Base-by-base conservation (phyloP, 2,329 filamentous ascomycete genomes). In the Epichloe brachyelytri region DNA sequence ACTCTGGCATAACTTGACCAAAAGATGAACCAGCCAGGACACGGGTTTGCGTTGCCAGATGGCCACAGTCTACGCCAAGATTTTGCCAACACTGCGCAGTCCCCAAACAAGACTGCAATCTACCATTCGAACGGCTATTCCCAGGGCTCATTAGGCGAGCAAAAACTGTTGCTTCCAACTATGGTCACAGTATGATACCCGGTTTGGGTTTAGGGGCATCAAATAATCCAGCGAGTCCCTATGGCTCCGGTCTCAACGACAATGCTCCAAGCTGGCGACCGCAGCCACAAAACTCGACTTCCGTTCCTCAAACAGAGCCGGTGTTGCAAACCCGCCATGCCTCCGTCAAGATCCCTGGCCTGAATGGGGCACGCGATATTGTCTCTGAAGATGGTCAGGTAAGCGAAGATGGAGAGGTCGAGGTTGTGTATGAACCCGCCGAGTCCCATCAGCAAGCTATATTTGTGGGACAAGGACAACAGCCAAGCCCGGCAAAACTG, bases 301-400 rank as follows among this genome's bases (percentile, higher is more conserved):
- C 10, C 10, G 10, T 14, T 17, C 38, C 48, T 1, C 43, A 39
- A 33, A 43, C 19, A 20, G 26, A 10, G 7, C 46, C 43, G 20
- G 15, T 8, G 26, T 30, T 30, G 17, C 43, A 50, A 30, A 40
- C 30, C 14, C 36, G 7, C 17, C 43, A 51, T 3, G 15, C 40
- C 1, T 20, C 46, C 14, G 44, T 50, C 26, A 48, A 53, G n/a
- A 45, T 50, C 17, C 53, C 38, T 26, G 53, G 51, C 26, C 50
- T 49, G 33, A 36, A 33, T 6, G 43, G 37, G 6, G 30, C n/a
- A 5, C 48, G 36, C 10, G 54, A 55, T 33, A 56, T 57, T 6
- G 59, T 60, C 38, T 57, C 60, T 45, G 86, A 93, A 60, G 87
- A 94, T 59, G 86, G 85, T 15, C 88, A 94, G 63, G 64, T 93